Base-by-base conservation (phyloP, 768 basidiomycete genomes). In the Mycena amicta region DNA sequence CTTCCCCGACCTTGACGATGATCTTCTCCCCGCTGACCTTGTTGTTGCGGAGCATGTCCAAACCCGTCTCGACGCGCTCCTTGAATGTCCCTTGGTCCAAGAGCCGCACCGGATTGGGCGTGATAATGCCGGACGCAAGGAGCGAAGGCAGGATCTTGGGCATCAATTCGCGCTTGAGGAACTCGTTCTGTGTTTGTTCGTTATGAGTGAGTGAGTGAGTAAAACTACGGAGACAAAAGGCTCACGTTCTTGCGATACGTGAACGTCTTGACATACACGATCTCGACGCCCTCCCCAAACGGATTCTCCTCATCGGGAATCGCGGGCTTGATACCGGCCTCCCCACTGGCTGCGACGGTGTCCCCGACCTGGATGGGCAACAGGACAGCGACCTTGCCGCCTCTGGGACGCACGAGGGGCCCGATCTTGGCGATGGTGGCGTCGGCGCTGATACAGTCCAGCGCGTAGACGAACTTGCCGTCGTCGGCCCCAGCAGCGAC, bases 21-120 rank as follows among this genome's bases (percentile, higher is more conserved):
- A 81, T 72, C 56, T 83, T 84, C 68, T 82, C 79, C 23, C 81
- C 81, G 37, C 77, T 81, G 43, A 82, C 67, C 66, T 78, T 74
- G 59, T 81, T 81, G 30, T 77, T 72, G 50, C 80, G 74, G 41
- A 83, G 57, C 37, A 83, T 60, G 50, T 80, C 75, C 40, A 83
- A 62, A 0, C 78, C 83, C n/a, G 56, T 63, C 16, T 67, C 71
- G 1, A 77, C 75, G 25, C 82, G 71, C 28, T 80, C 75, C 52
- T 74, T 71, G 51, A 83, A 68, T 13, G 71, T 63, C 2, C 80
- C 81, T 50, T 79, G 63, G 46, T 80, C 75, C 31, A 81, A 31
- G 27, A 83, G 60, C 12, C 69, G 70, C 13, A 80, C 69, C 2
- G 70, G 72, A 52, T 73, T 78, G 13, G 83, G 80, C 56, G 75